Evolutionary conservation across 768 basidiomycete species (phyloP).

Genomic region (Amanita fuliginea): DNA sequence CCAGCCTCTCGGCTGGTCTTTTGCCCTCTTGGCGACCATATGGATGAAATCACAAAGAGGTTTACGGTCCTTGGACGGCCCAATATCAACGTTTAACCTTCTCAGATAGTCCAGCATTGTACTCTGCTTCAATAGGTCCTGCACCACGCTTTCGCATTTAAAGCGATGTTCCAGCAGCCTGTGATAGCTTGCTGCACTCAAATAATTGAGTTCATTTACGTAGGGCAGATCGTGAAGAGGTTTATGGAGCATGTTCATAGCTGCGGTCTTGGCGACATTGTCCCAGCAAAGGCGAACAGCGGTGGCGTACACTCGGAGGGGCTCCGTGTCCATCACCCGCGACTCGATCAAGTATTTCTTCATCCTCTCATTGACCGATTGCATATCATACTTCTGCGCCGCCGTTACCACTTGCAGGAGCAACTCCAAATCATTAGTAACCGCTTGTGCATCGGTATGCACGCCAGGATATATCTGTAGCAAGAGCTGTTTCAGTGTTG

Average conservation of each 20-base stretch:
- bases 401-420: not conserved
- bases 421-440: not conserved
- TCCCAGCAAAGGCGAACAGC: not conserved
- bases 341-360: not conserved
- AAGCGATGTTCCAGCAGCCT: not conserved
- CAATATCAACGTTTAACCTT: not conserved
- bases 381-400: not conserved
- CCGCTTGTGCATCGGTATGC: too few species aligned
- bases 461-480: not conserved
- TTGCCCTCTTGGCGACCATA: not conserved
- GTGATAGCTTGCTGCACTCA: not conserved
- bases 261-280: not conserved
- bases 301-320: too few species aligned
- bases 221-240: not conserved
- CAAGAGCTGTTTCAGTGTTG: slow-evolving; percentile 7
- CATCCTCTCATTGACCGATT: not conserved
- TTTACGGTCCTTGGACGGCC: not conserved
- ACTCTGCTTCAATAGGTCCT: not conserved
- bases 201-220: not conserved
- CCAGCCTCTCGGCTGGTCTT: not conserved
- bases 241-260: not conserved
- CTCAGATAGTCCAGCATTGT: not conserved
- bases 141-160: not conserved
- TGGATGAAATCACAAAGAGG: not conserved
- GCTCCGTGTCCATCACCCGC: not conserved